phyloP scores from a whole-genome alignment of 192 early-diverging fungal species.

The Podila epicladia region DNA sequence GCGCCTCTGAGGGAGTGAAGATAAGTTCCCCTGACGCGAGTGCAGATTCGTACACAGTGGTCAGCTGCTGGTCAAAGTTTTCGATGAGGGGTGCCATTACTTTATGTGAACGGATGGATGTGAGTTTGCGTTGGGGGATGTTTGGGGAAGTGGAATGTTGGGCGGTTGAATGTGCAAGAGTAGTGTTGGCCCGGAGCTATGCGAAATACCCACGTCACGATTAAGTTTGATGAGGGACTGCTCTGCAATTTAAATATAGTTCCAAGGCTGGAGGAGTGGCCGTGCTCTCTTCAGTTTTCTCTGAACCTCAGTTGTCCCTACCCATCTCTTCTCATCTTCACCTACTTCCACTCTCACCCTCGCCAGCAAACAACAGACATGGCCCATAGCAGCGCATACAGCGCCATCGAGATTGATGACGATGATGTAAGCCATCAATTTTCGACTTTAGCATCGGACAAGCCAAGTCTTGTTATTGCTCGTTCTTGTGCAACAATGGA shows the following conservation, averaged over 20 bases:
- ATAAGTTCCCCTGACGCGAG: constrained; percentile 17
- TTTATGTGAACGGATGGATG: neutral
- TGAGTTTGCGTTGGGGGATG: neutral
- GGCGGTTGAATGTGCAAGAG: neutral
- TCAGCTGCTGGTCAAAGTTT: constrained; percentile 10
- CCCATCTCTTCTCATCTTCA: neutral
- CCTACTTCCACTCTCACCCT: neutral
- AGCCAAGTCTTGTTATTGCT: neutral
- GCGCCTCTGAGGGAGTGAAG: constrained; percentile 26
- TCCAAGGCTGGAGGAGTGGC: too few relatives aligned
- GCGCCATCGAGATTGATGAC: constrained; percentile 47
- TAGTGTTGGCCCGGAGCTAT: neutral
- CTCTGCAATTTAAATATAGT: too few relatives aligned
- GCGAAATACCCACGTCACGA: constrained; percentile 10
- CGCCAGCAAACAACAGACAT: neutral
- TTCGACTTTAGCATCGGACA: neutral
- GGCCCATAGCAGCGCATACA: constrained; percentile 32
- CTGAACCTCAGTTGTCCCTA: neutral
- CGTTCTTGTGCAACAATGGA: neutral
- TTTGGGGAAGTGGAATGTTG: neutral
- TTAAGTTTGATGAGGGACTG: neutral
- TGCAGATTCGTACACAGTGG: constrained; percentile 18
- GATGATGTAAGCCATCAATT: constrained; percentile 11
- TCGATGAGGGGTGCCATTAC: constrained; percentile 2
- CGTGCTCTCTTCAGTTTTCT: neutral